Evolutionary conservation across 495 filamentous ascomycete species (phyloP).

Genomic region (Aspergillus homomorphus): DNA sequence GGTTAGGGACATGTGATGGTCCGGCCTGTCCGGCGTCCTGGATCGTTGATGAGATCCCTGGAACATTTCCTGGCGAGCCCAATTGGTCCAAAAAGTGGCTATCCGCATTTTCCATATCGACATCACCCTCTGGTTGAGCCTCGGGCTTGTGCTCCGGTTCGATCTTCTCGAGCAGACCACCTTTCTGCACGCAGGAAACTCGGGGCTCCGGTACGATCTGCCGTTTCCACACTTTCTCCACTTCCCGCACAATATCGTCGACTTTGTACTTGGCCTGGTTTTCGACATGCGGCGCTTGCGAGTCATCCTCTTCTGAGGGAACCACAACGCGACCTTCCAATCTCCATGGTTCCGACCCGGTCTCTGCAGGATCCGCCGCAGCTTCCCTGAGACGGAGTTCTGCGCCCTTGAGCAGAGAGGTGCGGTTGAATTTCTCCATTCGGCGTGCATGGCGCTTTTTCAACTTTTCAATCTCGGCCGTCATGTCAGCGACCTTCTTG

Average conservation of each 20-base stretch:
- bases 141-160: conserved; percentile 47
- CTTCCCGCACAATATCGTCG: conserved; percentile 57
- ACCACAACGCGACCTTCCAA: conserved; percentile 57
- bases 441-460: conserved; percentile 71
- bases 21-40: conserved; percentile 12
- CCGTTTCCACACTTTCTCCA: conserved; percentile 55
- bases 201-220: conserved; percentile 57
- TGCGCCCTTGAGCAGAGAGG: conserved; percentile 58
- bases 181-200: conserved; percentile 65
- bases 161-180: conserved; percentile 63
- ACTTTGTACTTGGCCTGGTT: conserved; percentile 51
- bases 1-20: conserved; percentile 5
- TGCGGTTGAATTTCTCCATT: conserved; percentile 69
- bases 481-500: conserved; percentile 60
- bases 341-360: conserved; percentile 58
- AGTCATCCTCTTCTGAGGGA: conserved; percentile 50
- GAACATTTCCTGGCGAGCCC: conserved; percentile 45
- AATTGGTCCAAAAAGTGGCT: conserved; percentile 61
- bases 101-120: conserved; percentile 64
- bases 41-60: neutral
- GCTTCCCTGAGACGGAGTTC: conserved; percentile 56
- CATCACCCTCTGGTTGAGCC: conserved; percentile 52
- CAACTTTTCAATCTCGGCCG: conserved; percentile 77
- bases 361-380: conserved; percentile 47
- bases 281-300: conserved; percentile 32